These are phyloP conservation scores for Ceratocystis cubensis DNA, from an alignment of 2,329 filamentous ascomycete species.

Conservation along the genomic window DNA sequence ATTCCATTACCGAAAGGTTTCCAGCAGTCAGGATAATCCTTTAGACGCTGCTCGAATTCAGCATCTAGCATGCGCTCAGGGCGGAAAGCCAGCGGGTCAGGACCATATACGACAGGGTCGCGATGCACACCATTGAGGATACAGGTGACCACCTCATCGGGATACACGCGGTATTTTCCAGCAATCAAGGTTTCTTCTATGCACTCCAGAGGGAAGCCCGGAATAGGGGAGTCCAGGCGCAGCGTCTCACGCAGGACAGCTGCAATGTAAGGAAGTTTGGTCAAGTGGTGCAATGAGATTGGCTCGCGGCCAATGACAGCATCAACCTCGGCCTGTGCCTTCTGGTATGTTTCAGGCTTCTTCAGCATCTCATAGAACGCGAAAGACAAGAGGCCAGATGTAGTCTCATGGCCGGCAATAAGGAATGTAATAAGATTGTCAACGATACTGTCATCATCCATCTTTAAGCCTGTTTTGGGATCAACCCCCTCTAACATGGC, in stretches of 20 bases:
- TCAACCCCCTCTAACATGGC: constrained; percentile 59
- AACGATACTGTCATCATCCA: constrained; percentile 50
- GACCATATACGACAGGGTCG: constrained; percentile 52
- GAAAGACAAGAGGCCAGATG: constrained; percentile 54
- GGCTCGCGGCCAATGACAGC: constrained; percentile 45
- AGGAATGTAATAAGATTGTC: constrained; percentile 64
- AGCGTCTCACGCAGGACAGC: constrained; percentile 55
- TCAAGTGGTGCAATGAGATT: constrained; percentile 48
- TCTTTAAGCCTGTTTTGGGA: constrained; percentile 51
- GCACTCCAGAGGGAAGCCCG: constrained; percentile 42
- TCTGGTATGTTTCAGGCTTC: constrained; percentile 45
- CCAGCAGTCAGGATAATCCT: constrained; percentile 50
- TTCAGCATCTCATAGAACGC: constrained; percentile 52
- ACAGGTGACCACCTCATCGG: constrained; percentile 37
- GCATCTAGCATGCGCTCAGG: constrained; percentile 63
- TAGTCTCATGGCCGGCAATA: constrained; percentile 60
- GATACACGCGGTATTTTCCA: constrained; percentile 48
- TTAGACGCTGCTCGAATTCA: constrained; percentile 47
- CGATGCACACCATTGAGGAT: constrained; percentile 44
- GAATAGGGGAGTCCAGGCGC: constrained; percentile 33
- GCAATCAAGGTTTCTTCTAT: constrained; percentile 42
- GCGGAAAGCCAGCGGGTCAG: constrained; percentile 51
- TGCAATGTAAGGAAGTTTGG: constrained; percentile 52
- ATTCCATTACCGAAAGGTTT: constrained; percentile 65
- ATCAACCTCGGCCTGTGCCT: constrained; percentile 57